phyloP scores from a whole-genome alignment of 306 rosid species.

The Hippophae gyantsensis region DNA sequence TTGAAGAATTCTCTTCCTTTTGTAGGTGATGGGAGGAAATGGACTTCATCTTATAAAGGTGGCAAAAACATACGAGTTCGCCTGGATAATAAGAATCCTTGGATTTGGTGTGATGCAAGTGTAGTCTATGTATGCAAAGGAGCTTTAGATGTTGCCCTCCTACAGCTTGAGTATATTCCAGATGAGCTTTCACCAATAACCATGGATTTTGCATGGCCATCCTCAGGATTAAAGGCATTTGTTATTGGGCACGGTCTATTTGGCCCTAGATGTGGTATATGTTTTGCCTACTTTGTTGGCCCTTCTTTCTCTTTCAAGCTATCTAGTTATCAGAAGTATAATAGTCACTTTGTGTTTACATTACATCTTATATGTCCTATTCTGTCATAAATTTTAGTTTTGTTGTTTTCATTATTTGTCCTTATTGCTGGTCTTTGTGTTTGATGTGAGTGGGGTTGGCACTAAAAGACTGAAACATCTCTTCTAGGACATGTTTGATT shows the following conservation, averaged over 20 bases:
- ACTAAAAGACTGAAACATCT: too few species aligned
- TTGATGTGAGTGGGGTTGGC: too few species aligned
- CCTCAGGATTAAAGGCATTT: constrained; percentile 67
- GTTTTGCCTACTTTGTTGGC: constrained; percentile 11
- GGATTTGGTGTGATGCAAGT: constrained; percentile 78
- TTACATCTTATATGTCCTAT: not conserved
- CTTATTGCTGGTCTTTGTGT: too few species aligned
- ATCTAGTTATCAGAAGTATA: constrained; percentile 1
- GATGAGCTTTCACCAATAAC: constrained; percentile 56
- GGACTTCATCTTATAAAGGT: constrained; percentile 25
- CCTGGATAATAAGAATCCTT: constrained; percentile 61
- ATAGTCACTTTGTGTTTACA: not conserved
- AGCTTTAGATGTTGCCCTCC: constrained; percentile 82
- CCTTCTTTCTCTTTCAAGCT: constrained; percentile 10
- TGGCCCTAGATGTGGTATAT: constrained; percentile 83
- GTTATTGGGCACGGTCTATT: constrained; percentile 86
- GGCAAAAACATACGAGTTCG: constrained; percentile 59
- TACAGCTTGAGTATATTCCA: constrained; percentile 64
- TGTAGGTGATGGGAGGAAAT: constrained; percentile 25
- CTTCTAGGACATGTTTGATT: too few species aligned
- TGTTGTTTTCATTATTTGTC: too few species aligned
- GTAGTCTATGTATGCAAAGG: constrained; percentile 73
- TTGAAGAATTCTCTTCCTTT: constrained; percentile 21
- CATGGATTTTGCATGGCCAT: constrained; percentile 50
- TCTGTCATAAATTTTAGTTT: not conserved